These are phyloP conservation scores for Cladosporium sp. DNA, from an alignment of 2,329 filamentous ascomycete genomes.

Conservation along the genomic window DNA sequence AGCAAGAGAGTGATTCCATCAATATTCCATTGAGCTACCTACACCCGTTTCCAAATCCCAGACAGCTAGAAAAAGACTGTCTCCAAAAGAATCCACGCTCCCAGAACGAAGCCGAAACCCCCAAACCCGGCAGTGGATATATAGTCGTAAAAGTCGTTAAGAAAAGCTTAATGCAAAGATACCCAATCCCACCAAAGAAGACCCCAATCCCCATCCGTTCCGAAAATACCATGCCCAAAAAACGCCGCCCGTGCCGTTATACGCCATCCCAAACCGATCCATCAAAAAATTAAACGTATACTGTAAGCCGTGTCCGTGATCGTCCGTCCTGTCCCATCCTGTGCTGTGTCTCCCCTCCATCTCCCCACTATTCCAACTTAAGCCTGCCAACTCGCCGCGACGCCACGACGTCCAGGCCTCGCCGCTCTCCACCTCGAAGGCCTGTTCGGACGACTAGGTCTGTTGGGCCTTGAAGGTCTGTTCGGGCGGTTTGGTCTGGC, in stretches of 20 bases:
- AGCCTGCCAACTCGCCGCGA: slow-evolving; percentile 2
- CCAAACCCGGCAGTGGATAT: background rate
- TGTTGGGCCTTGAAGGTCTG: background rate
- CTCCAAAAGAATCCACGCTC: too few relatives aligned
- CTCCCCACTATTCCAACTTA: background rate
- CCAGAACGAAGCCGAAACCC: too few relatives aligned
- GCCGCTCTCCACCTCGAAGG: background rate
- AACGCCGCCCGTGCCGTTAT: background rate
- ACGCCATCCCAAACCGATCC: background rate
- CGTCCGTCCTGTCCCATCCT: too few relatives aligned
- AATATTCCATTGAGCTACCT: too few relatives aligned
- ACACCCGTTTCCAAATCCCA: too few relatives aligned
- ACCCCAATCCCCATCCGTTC: background rate
- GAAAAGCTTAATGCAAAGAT: background rate
- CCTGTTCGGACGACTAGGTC: background rate
- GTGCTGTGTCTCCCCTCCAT: background rate
- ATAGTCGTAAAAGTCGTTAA: slow-evolving; percentile 4
- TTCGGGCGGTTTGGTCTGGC: background rate
- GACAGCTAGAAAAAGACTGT: too few relatives aligned
- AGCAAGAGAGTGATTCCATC: too few relatives aligned
- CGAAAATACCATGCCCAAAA: background rate
- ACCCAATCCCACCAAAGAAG: background rate
- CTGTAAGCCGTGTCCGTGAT: slow-evolving; percentile 5
- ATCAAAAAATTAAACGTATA: slow-evolving; percentile 9
- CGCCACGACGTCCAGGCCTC: background rate